Base-by-base conservation (phyloP, 306 rosid genomes). In the Spatholobus suberectus region DNA sequence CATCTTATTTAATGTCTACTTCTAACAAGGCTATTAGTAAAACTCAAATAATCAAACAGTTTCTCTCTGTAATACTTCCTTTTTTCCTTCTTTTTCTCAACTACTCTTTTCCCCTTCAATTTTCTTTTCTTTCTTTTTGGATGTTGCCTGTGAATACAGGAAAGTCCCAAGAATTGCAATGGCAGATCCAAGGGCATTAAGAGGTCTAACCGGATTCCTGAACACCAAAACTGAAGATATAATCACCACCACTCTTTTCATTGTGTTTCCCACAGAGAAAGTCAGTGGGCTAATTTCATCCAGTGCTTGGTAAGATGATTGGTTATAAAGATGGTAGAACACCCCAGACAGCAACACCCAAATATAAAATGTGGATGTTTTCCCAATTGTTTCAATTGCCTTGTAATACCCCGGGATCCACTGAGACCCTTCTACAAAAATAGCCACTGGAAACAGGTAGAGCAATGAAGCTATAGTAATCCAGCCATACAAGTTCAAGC, bases 181-280 rank as follows among this genome's bases (percentile, higher is more conserved):
- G 72, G 98, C 97, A 1, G 99, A 94, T 20, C 99, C 99, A 34
- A 96, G 90, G 14, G 89, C 99, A 86, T 96, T 96, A 73, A 96
- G 94, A 34, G 92, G 99, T 26, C 93, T 84, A 76, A 96, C 93
- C 1, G 97, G 98, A 75, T 96, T 94, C 75, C 97, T 89, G 81
- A 96, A 94, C 78, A 96, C 98, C 91, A 96, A 85, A 76, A 96
- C 80, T 1, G 98, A 51, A 4, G 98, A 88, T 4, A 94, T 88
- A 13, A 96, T 96, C 77, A 96, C 99, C 82, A 92, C 97, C 80
- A 96, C 98, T 75, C 99, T 89, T 89, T 93, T 96, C 97, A 96
- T 94, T 18, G 99, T 94, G 86, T 96, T 96, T 14, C 99, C 99
- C 3, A 96, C 99, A 0, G 98, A 96, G 82, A 96, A 96, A 37